Percentiles rank a stretch among this genome's conserved stretches.
These are phyloP conservation scores for Acacia concinna DNA, from an alignment of 331 rosid species.

Conservation along the genomic window DNA sequence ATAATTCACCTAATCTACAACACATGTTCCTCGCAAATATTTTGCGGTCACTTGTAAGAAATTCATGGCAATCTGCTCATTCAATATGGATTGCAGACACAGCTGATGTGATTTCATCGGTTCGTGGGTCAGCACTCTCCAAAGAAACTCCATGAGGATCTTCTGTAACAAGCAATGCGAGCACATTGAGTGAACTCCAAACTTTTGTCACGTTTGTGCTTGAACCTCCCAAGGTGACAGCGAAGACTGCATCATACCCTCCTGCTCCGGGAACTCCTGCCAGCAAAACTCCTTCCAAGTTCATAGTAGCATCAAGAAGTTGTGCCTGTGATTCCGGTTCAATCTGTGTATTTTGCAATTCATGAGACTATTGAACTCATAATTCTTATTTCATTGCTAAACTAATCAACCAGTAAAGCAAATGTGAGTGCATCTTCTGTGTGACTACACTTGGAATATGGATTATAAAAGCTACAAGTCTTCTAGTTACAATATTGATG, in stretches of 20 bases:
- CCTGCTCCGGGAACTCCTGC: slow-evolving; percentile 94
- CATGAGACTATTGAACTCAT: slow-evolving; percentile 17
- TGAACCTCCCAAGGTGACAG: slow-evolving; percentile 77
- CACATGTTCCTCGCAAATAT: slow-evolving; percentile 19
- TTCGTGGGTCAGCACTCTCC: slow-evolving; percentile 74
- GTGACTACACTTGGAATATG: slow-evolving; percentile 2
- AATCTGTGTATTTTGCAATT: slow-evolving; percentile 53
- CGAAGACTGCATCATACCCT: slow-evolving; percentile 75
- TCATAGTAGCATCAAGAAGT: slow-evolving; percentile 82
- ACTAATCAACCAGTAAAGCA: slow-evolving; percentile 19
- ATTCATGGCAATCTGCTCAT: slow-evolving; percentile 27
- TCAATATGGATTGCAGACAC: slow-evolving; percentile 65
- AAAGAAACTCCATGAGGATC: slow-evolving; percentile 85
- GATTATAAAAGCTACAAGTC: slow-evolving; percentile 1
- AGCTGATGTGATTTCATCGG: slow-evolving; percentile 68
- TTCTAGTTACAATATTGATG: neutral
- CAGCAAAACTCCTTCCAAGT: slow-evolving; percentile 87
- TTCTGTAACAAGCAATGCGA: slow-evolving; percentile 91
- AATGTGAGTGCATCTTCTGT: neutral
- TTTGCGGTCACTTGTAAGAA: slow-evolving; percentile 15
- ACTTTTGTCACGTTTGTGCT: slow-evolving; percentile 53
- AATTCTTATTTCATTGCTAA: neutral
- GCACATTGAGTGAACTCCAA: slow-evolving; percentile 76
- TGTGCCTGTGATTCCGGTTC: slow-evolving; percentile 93
- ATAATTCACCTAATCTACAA: slow-evolving; percentile 29